A percentile compares a stretch with the other conserved stretches of the same genome.
Conservation (phyloP, 2,329 filamentous ascomycete genomes). For the Pezicula neosporulosa region DNA sequence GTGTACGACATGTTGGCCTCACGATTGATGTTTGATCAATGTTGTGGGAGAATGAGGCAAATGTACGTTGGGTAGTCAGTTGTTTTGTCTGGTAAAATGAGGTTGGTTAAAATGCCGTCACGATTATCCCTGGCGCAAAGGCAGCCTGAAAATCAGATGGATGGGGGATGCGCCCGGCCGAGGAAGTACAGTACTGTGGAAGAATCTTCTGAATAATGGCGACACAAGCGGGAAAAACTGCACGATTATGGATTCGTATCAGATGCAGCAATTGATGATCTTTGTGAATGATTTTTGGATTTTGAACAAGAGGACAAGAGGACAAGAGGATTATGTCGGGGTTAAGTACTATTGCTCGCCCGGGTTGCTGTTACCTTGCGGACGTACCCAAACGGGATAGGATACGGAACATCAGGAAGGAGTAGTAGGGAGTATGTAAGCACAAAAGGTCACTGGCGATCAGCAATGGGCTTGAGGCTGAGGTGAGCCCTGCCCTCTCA, state of each 20-base stretch:
- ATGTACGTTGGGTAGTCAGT: neutral
- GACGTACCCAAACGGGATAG: too few relatives aligned
- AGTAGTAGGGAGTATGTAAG: too few relatives aligned
- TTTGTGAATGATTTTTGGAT: too few relatives aligned
- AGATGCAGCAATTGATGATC: too few relatives aligned
- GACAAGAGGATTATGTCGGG: too few relatives aligned
- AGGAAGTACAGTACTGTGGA: too few relatives aligned
- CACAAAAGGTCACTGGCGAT: neutral
- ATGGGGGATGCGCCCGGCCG: neutral
- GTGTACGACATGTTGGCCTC: conserved; percentile 55
- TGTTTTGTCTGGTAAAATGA: conserved; percentile 1
- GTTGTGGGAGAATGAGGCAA: neutral
- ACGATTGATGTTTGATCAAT: conserved; percentile 18
- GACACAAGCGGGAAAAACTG: neutral
- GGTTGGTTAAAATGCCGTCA: conserved; percentile 1
- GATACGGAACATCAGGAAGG: too few relatives aligned
- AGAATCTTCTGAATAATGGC: neutral
- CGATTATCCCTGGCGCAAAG: neutral
- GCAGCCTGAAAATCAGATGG: neutral
- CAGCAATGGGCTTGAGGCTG: neutral
- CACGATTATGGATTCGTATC: neutral
- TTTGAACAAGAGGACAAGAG: too few relatives aligned
- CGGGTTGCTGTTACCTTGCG: too few relatives aligned
- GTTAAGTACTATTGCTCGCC: too few relatives aligned
- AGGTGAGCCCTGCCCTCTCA: neutral